Percentiles rank a stretch among this genome's conserved stretches.
Evolutionary conservation across 179 eudicot genomes (phyloP).

Genomic region (Silene noctiflora): DNA sequence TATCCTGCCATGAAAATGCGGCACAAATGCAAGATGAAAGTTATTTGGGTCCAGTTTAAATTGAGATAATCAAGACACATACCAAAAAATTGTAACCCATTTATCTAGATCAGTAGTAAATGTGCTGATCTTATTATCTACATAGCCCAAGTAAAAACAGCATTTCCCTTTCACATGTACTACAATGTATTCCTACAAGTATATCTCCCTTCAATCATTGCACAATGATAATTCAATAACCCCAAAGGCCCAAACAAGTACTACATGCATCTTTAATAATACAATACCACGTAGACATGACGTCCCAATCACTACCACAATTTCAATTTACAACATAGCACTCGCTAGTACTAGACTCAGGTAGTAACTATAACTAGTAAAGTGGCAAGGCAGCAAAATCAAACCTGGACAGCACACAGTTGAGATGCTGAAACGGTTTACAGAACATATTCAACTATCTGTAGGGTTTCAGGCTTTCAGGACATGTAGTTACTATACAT

Average conservation of each 20-base stretch:
- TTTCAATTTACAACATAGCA: conserved; percentile 2
- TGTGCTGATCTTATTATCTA: not conserved
- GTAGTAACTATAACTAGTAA: not conserved
- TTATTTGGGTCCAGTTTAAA: not conserved
- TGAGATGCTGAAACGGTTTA: not conserved
- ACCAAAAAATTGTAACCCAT: not conserved
- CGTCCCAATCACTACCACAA: not conserved
- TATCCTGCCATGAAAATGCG: not conserved
- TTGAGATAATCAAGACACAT: not conserved
- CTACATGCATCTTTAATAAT: too few relatives aligned
- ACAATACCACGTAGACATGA: not conserved
- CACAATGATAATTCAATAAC: not conserved
- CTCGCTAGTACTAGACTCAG: not conserved
- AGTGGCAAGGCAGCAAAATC: not conserved
- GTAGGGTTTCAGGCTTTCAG: not conserved
- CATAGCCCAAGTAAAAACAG: not conserved
- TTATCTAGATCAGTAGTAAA: not conserved
- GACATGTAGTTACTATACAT: not conserved
- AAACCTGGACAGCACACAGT: not conserved
- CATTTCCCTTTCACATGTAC: not conserved
- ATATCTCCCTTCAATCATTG: not conserved
- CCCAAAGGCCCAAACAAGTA: not conserved
- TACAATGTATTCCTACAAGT: not conserved
- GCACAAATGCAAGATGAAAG: not conserved
- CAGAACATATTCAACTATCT: not conserved